Evolutionary conservation across 331 rosid genomes (phyloP).

Genomic region (Rosa hybrid): DNA sequence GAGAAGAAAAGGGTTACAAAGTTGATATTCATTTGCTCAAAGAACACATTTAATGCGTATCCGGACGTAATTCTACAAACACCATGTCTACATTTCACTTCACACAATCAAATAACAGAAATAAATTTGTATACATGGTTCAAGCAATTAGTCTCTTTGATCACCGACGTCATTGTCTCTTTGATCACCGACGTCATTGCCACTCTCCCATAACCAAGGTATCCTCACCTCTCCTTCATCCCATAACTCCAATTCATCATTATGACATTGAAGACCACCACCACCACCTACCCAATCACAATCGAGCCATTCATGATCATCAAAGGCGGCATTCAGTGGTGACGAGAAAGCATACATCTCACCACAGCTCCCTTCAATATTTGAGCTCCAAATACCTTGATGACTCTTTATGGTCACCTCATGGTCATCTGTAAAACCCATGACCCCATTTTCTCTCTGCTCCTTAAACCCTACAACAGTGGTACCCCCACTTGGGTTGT

Average conservation of each 20-base stretch:
- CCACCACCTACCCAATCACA: conserved; percentile 36
- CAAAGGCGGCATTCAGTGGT: conserved; percentile 38
- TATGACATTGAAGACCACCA: conserved; percentile 24
- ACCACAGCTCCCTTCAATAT: conserved; percentile 34
- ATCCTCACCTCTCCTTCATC: conserved; percentile 36
- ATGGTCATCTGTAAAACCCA: conserved; percentile 11
- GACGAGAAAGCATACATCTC: conserved; percentile 27
- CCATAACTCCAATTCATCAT: conserved; percentile 27
- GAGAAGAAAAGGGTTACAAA: not conserved
- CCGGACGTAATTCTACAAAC: not conserved
- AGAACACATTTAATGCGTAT: not conserved
- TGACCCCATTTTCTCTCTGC: conserved; percentile 17
- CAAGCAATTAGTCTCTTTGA: not conserved
- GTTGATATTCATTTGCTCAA: not conserved
- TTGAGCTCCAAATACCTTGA: conserved; percentile 32
- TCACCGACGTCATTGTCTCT: not conserved
- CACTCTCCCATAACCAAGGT: conserved; percentile 42
- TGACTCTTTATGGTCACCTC: not conserved
- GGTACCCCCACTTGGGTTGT: conserved; percentile 14
- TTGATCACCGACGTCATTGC: not conserved
- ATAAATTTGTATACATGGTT: not conserved
- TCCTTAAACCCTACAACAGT: not conserved
- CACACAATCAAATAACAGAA: not conserved
- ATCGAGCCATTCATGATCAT: conserved; percentile 45
- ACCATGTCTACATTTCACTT: not conserved